phyloP scores from a whole-genome alignment of 2,329 filamentous ascomycete genomes.

The Ustilaginoidea virens region DNA sequence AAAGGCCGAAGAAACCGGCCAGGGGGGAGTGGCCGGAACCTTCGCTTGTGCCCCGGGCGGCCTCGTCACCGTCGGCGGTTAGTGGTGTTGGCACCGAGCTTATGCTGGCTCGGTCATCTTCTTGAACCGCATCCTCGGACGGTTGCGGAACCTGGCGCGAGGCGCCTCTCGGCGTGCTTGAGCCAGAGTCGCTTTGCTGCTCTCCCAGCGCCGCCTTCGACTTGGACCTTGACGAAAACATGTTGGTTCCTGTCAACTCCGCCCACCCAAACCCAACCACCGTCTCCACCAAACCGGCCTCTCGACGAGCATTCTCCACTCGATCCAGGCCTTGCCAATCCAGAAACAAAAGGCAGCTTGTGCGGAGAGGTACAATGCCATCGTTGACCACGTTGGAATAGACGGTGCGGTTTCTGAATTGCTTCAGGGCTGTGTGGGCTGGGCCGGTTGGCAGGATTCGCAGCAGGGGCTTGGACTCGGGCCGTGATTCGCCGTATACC shows the following conservation, averaged over 20 bases:
- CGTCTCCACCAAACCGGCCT: slow-evolving; percentile 83
- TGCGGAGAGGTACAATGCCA: slow-evolving; percentile 86
- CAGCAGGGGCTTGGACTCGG: slow-evolving; percentile 75
- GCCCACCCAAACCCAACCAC: slow-evolving; percentile 91
- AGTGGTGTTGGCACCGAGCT: slow-evolving; percentile 23
- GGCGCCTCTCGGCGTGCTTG: slow-evolving; percentile 21
- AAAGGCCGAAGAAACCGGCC: slow-evolving; percentile 55
- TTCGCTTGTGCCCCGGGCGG: slow-evolving; percentile 13
- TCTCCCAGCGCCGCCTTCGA: slow-evolving; percentile 24
- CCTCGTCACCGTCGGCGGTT: slow-evolving; percentile 13
- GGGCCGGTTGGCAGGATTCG: slow-evolving; percentile 83
- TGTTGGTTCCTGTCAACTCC: slow-evolving; percentile 65
- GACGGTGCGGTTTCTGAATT: slow-evolving; percentile 79
- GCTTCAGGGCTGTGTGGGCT: slow-evolving; percentile 71
- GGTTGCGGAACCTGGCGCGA: slow-evolving; percentile 55
- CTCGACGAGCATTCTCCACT: slow-evolving; percentile 85
- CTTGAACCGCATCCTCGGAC: slow-evolving; percentile 44
- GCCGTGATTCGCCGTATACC: slow-evolving; percentile 45
- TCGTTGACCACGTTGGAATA: slow-evolving; percentile 98
- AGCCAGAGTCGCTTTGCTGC: slow-evolving; percentile 14
- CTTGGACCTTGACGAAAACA: slow-evolving; percentile 28
- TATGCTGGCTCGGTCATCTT: slow-evolving; percentile 49
- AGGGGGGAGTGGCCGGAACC: slow-evolving; percentile 26
- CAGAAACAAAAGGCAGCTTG: slow-evolving; percentile 88
- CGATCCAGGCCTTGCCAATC: slow-evolving; percentile 91